phyloP scores from a whole-genome alignment of 306 rosid genomes.

The Begonia masoniana region DNA sequence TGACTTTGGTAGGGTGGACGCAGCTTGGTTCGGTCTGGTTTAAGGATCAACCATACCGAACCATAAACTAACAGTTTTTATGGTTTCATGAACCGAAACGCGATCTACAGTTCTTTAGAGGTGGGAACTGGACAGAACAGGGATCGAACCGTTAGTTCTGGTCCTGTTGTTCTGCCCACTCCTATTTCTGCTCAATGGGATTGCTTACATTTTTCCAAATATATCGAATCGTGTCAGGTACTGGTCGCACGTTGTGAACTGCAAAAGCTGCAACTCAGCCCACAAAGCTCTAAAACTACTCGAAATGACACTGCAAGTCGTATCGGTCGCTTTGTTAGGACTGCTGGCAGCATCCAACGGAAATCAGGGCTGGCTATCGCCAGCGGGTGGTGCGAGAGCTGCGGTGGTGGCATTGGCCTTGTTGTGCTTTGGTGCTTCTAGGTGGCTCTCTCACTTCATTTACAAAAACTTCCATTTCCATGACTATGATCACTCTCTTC shows the following conservation, averaged over 20 bases:
- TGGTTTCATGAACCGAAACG: background rate
- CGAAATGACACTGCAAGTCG: conserved; percentile 52
- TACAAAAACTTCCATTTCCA: conserved; percentile 72
- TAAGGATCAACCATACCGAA: too few relatives aligned
- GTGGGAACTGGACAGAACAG: too few relatives aligned
- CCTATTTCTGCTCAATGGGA: too few relatives aligned
- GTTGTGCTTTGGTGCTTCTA: conserved; percentile 53
- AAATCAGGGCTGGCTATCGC: conserved; percentile 33
- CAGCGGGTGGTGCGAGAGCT: conserved; percentile 19
- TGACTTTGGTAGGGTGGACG: background rate
- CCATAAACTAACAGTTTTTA: too few relatives aligned
- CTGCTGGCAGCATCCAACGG: conserved; percentile 38
- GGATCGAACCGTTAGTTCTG: too few relatives aligned
- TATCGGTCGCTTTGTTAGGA: conserved; percentile 56
- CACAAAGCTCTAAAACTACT: conserved; percentile 51
- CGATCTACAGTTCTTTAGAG: background rate
- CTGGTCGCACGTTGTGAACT: conserved; percentile 74
- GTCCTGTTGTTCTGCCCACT: too few relatives aligned
- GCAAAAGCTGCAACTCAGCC: conserved; percentile 65
- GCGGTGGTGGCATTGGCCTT: conserved; percentile 41
- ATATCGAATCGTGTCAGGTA: conserved; percentile 35
- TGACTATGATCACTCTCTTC: conserved; percentile 38
- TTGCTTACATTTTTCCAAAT: background rate
- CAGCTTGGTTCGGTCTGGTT: too few relatives aligned
- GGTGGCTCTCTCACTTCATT: conserved; percentile 63